Evolutionary conservation across 2,329 filamentous ascomycete genomes (phyloP).

Genomic region (Colletotrichum euphorbiae): DNA sequence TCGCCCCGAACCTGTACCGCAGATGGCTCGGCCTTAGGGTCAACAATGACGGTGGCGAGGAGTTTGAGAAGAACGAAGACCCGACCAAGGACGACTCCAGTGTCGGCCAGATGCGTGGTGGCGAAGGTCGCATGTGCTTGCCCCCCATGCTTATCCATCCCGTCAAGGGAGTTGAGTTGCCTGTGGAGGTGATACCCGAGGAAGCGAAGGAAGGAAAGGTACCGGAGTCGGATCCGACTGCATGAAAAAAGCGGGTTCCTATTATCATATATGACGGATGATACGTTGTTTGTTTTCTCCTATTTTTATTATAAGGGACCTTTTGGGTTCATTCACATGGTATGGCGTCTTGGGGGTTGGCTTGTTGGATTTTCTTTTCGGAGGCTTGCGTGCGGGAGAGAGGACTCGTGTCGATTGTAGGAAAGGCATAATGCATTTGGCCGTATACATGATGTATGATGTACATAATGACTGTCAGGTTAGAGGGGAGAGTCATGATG

Average conservation of each 20-base stretch:
- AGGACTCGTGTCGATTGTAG: conserved; percentile 26
- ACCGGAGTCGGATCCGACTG: conserved; percentile 63
- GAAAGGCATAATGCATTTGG: conserved; percentile 36
- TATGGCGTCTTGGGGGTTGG: conserved; percentile 36
- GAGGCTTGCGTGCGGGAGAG: conserved; percentile 6
- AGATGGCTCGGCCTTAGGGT: conserved; percentile 88
- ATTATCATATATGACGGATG: conserved; percentile 23
- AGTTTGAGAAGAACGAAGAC: conserved; percentile 74
- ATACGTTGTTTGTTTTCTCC: conserved; percentile 9
- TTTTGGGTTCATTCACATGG: conserved; percentile 33
- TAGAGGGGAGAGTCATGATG: conserved; percentile 35
- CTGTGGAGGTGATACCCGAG: conserved; percentile 67
- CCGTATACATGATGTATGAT: conserved; percentile 38
- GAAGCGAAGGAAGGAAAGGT: conserved; percentile 55
- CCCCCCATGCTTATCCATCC: conserved; percentile 92
- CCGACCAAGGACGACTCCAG: conserved; percentile 61
- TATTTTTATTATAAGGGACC: conserved; percentile 20
- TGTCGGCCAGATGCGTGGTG: conserved; percentile 68
- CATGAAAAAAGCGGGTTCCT: conserved; percentile 44
- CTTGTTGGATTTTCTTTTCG: conserved; percentile 34
- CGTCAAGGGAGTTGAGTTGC: conserved; percentile 79
- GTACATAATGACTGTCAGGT: conserved; percentile 38
- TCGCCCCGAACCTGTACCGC: conserved; percentile 83
- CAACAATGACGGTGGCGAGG: conserved; percentile 81
- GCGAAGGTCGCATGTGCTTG: conserved; percentile 89